Base-by-base conservation (phyloP, 306 rosid species). In the Prunus fruticosa region DNA sequence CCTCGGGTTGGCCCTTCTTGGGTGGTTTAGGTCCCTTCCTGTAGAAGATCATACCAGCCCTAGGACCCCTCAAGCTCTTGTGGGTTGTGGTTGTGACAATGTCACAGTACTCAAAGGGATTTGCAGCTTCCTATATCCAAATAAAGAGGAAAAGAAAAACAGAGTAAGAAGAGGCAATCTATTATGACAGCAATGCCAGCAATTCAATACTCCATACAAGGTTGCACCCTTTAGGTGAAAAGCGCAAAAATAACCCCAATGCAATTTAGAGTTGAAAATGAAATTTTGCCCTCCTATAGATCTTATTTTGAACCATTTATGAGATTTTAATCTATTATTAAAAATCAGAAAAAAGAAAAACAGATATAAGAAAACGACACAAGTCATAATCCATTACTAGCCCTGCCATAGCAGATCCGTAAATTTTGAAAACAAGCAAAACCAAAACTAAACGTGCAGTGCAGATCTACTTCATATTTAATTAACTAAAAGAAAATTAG, bases 31-130 rank as follows among this genome's bases (percentile, higher is more conserved):
- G 97, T 34, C 97, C 98, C 85, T 93, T 91, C 85, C 91, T 45
- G 80, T 90, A 90, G 81, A 93, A 93, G 88, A 93, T 93, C 98
- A 93, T 93, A 75, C 98, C 98, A 2, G 98, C 91, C 89, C 98
- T 89, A 0, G 98, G 98, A 73, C 98, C 98, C 77, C 98, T 88
- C 85, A 93, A 86, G 52, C 98, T 93, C 87, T 93, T 93, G 84
- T 93, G 98, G 77, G 98, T 93, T 46, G 98, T 93, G 73, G 97
- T 93, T 9, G 97, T 93, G 52, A 93, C 98, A 15, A 93, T 83
- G 85, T 91, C 98, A 85, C 98, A 93, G 80, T 65, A 88, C 80
- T 88, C 96, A 64, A 93, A 93, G 6, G 98, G 98, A 67, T 91
- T 76, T 18, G 88, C 88, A 66, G 96, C 98, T 88, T 91, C 98